These are phyloP conservation scores for Nitzschia inconspicua DNA, from an alignment of 108 stramenopile genomes.

Conservation along the genomic window DNA sequence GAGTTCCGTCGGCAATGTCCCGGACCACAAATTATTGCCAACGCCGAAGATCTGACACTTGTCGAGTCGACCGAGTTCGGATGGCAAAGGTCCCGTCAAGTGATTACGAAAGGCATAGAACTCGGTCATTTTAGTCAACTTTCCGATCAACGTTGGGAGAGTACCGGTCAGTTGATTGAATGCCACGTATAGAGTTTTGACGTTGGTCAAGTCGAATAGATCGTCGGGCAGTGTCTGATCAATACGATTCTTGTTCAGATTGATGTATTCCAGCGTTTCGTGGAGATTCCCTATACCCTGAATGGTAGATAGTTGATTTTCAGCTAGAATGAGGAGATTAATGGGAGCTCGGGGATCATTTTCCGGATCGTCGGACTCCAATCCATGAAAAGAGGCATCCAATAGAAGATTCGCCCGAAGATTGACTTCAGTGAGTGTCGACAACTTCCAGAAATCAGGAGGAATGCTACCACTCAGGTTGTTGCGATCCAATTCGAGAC, in stretches of 20 bases:
- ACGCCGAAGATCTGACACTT: constrained; percentile 5
- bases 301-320: constrained; percentile 13
- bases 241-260: constrained; percentile 22
- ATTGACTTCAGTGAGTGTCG: not conserved
- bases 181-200: constrained; percentile 8
- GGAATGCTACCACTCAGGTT: constrained; percentile 47
- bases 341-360: constrained; percentile 1
- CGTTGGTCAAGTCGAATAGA: constrained; percentile 1
- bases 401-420: constrained; percentile 11
- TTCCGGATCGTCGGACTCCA: not conserved
- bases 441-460: constrained; percentile 15
- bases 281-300: constrained; percentile 5
- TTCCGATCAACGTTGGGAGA: constrained; percentile 15
- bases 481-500: constrained; percentile 54
- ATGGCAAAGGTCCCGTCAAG: constrained; percentile 26
- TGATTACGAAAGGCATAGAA: constrained; percentile 32
- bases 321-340: not conserved
- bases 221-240: constrained; percentile 17
- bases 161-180: constrained; percentile 15
- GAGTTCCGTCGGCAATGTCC: constrained; percentile 56
- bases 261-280: constrained; percentile 4
- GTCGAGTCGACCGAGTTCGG: constrained; percentile 30
- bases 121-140: constrained; percentile 32
- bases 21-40: constrained; percentile 40
- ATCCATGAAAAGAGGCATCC: not conserved